Base-by-base conservation (phyloP, 345 rosid genomes). In the Eucalyptus albens region DNA sequence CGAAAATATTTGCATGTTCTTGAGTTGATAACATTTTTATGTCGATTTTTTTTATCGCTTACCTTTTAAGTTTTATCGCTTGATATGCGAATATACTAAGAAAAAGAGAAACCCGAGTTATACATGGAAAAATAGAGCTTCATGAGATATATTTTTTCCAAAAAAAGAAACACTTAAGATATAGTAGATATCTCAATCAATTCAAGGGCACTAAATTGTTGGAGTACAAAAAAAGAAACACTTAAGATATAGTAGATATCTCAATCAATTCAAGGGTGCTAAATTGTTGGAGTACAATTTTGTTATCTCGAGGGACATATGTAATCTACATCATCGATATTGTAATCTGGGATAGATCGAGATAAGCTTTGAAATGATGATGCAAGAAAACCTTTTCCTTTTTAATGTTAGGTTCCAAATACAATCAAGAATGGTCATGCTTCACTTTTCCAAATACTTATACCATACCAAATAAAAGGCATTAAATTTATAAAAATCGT, bases 21-120 rank as follows among this genome's bases (percentile, higher is more conserved):
- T 13, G 6, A 9, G 12, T 4, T 1, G 5, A 65, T 16, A 0
- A 19, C 27, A 17, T 5, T 2, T 9, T 37, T 37, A 7, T 7
- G 45, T 72, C 11, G 45, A 37, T 33, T 72, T 72, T 72, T 69
- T 19, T 19, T 37, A 19, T 10, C 5, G 1, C 27, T 37, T 19
- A 0, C 15, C 14, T 72, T 37, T 6, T 3, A 5, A 1, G 45
- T 19, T 72, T 12, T 19, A 0, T 37, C 1, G 4, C 11, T 69
- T 10, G 40, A 17, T 16, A 19, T 33, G 44, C 26, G 8, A 72
- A 72, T 37, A 9, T 19, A 37, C 4, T 37, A 19, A 4, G 45
- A 37, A 72, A 72, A 17, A 33, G 26, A 72, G 24, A 37, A 19
- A 10, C 26, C 26, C 4, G 26, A 16, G 4, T 40, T 16, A 5